Evolutionary conservation across 176 grass and related monocot species (phyloP), one percentile per base, ranked within the genome.

Genomic region (Carex cristatella): DNA sequence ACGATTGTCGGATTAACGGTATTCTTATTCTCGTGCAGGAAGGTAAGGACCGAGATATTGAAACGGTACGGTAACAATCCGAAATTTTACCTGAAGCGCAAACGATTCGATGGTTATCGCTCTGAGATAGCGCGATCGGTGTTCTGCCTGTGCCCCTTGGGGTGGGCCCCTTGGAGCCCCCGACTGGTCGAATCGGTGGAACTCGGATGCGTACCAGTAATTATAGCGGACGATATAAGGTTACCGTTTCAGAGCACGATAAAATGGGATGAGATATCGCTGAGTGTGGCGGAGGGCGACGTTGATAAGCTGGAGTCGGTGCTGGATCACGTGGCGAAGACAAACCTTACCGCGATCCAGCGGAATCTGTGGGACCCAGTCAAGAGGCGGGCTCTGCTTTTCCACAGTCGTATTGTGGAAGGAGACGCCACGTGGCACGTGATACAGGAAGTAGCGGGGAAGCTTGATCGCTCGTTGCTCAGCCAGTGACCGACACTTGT

Each of bases 101-200:
- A 97, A 80, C 86, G 92, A 40, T 91, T 85, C 0, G 84, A 70
- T 54, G 81, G 89, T 48, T 94, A 94, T 53, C 86, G 86, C 59
- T 84, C 88, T 11, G 95, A 97, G 89, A 97, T 97, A 80, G 90
- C 92, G 37, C 87, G 91, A 7, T 94, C 95, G 0, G 69, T 91
- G 16, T 97, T 94, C 87, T 97, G 95, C 56, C 86, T 97, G 38
- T 97, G 95, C 67, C 95, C 95, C 0, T 81, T 97, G 68, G 95
- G 95, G 53, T 97, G 95, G 95, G 95, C 95, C 0, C 95, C 95
- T 2, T 97, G 95, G 95, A 97, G 95, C 63, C 92, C 95, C 42
- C 86, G 95, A 59, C 86, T 98, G 0, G 91, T 98, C 69, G 95
- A 98, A 83, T 89, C 95, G 16, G 95, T 98, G 55, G 84, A 91